Evolutionary conservation across 108 stramenopile species (phyloP), one percentile per base, ranked within the genome.

Genomic region (Nitzschia inconspicua): DNA sequence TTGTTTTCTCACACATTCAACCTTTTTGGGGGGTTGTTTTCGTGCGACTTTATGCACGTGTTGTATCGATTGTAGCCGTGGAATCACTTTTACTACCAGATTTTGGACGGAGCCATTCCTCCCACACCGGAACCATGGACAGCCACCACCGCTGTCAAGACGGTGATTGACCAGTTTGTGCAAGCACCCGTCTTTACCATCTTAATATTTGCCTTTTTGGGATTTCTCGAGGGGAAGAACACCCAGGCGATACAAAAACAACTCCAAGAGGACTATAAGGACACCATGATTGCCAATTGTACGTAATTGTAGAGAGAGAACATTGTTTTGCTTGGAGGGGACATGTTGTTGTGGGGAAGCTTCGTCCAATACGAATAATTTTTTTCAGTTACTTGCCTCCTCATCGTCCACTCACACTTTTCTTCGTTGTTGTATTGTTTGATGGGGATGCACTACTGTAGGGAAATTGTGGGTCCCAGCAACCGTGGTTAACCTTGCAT

Each of bases 121-220:
- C 92, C 95, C n/a, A 95, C 93, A 7, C 72, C 68, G 40, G 89
- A 95, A 49, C 93, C 93, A 9, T 86, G 86, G 41, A 89, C 92
- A 3, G 31, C 75, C 44, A 93, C 91, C 5, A 96, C 91, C 13
- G 84, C 58, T 7, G 60, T 91, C 37, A 93, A 92, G 72, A 85
- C 93, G 2, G 54, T 85, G 40, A 94, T 96, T 58, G 95, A 96
- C 73, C 95, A 96, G 75, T 89, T 89, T 55, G 46, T 95, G n/a
- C 93, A 96, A 59, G 93, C 95, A 0, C 95, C 95, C 2, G 75
- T 95, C 41, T 96, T 96, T 76, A 96, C 95, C 2, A 78, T 93
- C 6, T 43, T 96, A 32, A 94, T 95, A 28, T 95, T 96, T 83
- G 77, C 39, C 14, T 92, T 94, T 51, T 60, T 96, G 49, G 94